Evolutionary conservation across 2,329 filamentous ascomycete species (phyloP).

Genomic region (Emergomyces africanus): DNA sequence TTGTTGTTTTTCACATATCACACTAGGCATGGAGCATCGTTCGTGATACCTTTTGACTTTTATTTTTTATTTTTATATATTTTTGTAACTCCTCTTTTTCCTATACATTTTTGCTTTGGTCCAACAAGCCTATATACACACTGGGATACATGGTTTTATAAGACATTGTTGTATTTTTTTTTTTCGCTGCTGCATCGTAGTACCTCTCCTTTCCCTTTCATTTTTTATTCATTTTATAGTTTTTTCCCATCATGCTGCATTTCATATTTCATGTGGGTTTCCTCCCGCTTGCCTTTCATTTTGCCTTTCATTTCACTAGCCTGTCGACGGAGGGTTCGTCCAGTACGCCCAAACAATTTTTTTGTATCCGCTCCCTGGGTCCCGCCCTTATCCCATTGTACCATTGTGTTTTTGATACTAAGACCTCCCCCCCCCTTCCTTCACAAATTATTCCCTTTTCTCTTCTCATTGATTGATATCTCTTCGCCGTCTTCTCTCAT

Average conservation of each 20-base stretch:
- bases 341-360: too few relatives aligned
- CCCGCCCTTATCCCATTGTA: neutral
- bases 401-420: too few relatives aligned
- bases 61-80: neutral
- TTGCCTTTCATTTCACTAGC: neutral
- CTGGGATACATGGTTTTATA: neutral
- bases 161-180: neutral
- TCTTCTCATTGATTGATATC: too few relatives aligned
- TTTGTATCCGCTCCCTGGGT: neutral
- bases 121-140: neutral
- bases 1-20: neutral
- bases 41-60: neutral
- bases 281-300: neutral
- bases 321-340: neutral
- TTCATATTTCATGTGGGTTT: neutral
- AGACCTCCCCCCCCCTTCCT: too few relatives aligned
- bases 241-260: neutral
- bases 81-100: neutral
- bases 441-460: too few relatives aligned
- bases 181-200: too few relatives aligned
- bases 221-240: neutral
- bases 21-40: neutral
- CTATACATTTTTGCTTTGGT: neutral
- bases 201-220: neutral
- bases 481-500: too few relatives aligned